phyloP scores from a whole-genome alignment of 2,329 filamentous ascomycete species.

The Chaetomiaceae sp. region DNA sequence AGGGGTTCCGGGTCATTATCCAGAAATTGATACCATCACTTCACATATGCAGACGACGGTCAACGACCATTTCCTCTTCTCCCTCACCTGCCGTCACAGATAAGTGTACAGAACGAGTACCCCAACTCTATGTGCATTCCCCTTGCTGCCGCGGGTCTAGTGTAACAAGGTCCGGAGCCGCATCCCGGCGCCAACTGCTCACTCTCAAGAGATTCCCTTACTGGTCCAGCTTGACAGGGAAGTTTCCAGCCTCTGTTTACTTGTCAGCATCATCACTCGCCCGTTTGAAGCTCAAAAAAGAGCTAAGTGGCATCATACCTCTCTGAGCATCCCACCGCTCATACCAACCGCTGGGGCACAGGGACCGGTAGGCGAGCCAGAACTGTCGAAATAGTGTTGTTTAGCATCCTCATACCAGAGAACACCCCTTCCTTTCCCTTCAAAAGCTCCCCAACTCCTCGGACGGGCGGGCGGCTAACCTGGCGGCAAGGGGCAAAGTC shows the following conservation, averaged over 20 bases:
- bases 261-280: slow-evolving; percentile 5
- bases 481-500: slow-evolving; percentile 96
- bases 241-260: slow-evolving; percentile 60
- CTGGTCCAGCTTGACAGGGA: slow-evolving; percentile 59
- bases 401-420: slow-evolving; percentile 22
- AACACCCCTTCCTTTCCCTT: not conserved
- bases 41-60: not conserved
- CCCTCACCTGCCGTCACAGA: slow-evolving; percentile 2
- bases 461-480: slow-evolving; percentile 50
- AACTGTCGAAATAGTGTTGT: slow-evolving; percentile 56
- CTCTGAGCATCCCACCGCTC: slow-evolving; percentile 96
- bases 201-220: slow-evolving; percentile 34
- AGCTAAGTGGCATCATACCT: slow-evolving; percentile 47
- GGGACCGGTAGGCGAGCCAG: slow-evolving; percentile 90
- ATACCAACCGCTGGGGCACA: slow-evolving; percentile 94
- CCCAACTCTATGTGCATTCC: slow-evolving; percentile 28
- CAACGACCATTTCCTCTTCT: not conserved
- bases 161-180: slow-evolving; percentile 22
- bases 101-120: slow-evolving; percentile 13
- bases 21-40: slow-evolving; percentile 3
- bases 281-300: not conserved
- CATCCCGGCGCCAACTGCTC: slow-evolving; percentile 15
- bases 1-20: not conserved
- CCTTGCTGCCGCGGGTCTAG: slow-evolving; percentile 23
- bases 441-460: not conserved